These are phyloP conservation scores for Sphaceloma murrayae DNA, from an alignment of 2,329 filamentous ascomycete genomes.

Conservation along the genomic window DNA sequence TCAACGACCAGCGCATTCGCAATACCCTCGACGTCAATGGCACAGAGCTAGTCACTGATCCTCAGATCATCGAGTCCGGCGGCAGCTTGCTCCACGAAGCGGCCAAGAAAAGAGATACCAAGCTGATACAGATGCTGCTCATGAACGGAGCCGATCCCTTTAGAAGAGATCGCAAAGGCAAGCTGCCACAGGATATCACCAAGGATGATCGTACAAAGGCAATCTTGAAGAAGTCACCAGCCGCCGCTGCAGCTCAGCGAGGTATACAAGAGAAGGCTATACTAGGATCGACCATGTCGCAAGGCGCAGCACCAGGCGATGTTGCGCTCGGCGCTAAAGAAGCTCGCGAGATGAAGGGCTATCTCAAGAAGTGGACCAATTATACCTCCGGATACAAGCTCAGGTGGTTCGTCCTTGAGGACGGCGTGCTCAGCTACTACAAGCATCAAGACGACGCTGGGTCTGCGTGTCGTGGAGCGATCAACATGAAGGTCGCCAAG, in stretches of 20 bases:
- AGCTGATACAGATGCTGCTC: constrained; percentile 79
- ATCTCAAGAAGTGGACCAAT: constrained; percentile 99
- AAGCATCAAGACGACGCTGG: constrained; percentile 98
- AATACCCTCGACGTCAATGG: constrained; percentile 87
- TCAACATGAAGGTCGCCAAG: constrained; percentile 95
- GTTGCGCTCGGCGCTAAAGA: constrained; percentile 59
- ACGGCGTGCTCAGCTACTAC: constrained; percentile 96
- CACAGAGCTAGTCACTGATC: constrained; percentile 76
- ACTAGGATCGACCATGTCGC: constrained; percentile 57
- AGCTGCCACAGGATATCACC: constrained; percentile 89
- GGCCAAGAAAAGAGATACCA: constrained; percentile 74
- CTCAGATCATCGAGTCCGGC: constrained; percentile 66
- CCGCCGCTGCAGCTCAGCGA: constrained; percentile 84
- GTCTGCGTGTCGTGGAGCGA: constrained; percentile 90
- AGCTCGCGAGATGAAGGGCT: constrained; percentile 93
- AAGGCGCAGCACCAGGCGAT: constrained; percentile 23
- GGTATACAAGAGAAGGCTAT: constrained; percentile 97
- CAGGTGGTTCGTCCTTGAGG: constrained; percentile 94
- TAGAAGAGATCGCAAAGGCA: constrained; percentile 86
- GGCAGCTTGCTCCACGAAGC: constrained; percentile 91
- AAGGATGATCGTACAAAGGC: constrained; percentile 83
- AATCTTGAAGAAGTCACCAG: constrained; percentile 88
- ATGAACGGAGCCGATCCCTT: constrained; percentile 96
- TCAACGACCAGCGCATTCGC: constrained; percentile 78
- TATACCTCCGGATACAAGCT: constrained; percentile 96